A percentile compares a stretch with the other conserved stretches of the same genome.
Conservation (phyloP, 805 yeast species). For the Priceomyces carsonii region DNA sequence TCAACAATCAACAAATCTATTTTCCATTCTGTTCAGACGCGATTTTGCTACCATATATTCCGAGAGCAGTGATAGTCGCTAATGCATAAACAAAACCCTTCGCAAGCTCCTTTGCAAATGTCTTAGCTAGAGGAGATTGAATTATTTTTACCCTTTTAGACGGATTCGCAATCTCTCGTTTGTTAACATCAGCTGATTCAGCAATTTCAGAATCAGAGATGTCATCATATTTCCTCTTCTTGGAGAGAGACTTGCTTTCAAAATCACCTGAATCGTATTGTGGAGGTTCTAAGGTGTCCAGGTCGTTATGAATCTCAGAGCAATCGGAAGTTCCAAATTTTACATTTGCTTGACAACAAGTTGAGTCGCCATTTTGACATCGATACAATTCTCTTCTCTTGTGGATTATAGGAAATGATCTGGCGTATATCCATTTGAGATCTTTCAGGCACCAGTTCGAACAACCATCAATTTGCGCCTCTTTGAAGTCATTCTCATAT, state of each 20-base stretch:
- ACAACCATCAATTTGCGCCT: too few species aligned
- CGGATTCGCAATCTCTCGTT: slow-evolving; percentile 6
- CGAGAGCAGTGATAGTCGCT: slow-evolving; percentile 35
- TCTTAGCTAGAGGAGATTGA: slow-evolving; percentile 9
- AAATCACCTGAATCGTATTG: too few species aligned
- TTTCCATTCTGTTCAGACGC: slow-evolving; percentile 6
- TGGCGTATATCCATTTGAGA: slow-evolving; percentile 1
- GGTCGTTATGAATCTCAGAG: too few species aligned
- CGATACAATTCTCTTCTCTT: slow-evolving; percentile 1
- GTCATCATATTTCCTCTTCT: neutral
- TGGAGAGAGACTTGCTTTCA: too few species aligned
- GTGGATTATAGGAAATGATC: neutral
- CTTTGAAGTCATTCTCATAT: neutral
- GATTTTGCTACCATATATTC: slow-evolving; percentile 32
- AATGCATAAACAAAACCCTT: slow-evolving; percentile 33
- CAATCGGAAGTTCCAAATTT: too few species aligned
- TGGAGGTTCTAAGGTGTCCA: neutral
- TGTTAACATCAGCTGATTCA: too few species aligned
- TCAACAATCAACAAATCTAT: too few species aligned
- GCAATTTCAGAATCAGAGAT: too few species aligned
- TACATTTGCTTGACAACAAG: too few species aligned
- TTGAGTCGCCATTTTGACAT: too few species aligned
- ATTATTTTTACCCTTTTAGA: slow-evolving; percentile 14
- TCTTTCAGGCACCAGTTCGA: slow-evolving; percentile 2
- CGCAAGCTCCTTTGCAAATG: slow-evolving; percentile 28